Conservation (phyloP, 176 grass and related monocot genomes). For the Oryza brachyantha region DNA sequence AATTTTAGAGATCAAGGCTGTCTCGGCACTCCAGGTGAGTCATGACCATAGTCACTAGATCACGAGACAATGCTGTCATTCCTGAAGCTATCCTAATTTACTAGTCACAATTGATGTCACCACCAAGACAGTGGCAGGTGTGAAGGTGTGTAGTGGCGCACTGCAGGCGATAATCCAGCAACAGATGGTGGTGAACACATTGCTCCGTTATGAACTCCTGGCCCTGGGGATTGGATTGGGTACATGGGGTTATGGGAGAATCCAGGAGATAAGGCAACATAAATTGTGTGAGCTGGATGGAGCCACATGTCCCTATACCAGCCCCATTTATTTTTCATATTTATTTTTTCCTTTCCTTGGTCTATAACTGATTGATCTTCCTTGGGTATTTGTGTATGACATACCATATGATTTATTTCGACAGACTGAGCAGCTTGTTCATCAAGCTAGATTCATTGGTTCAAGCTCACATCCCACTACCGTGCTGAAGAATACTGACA, state of each 20-base stretch:
- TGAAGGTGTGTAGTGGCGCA: background rate
- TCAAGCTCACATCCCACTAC: background rate
- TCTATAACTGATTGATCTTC: background rate
- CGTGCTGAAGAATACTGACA: background rate
- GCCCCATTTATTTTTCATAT: background rate
- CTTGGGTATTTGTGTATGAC: background rate
- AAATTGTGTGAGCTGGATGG: background rate
- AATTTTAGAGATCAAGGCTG: background rate
- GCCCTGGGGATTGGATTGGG: too few species aligned
- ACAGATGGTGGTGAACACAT: background rate
- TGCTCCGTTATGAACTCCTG: background rate
- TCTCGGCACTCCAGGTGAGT: background rate
- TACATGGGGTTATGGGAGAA: background rate
- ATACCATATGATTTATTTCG: background rate
- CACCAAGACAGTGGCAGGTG: background rate
- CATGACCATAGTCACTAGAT: background rate
- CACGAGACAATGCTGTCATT: background rate
- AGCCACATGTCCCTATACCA: background rate
- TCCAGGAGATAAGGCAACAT: background rate
- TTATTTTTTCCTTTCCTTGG: background rate
- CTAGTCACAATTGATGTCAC: background rate
- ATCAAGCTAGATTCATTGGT: background rate
- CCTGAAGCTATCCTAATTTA: background rate
- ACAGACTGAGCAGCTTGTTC: background rate
- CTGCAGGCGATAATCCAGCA: background rate